A percentile compares a stretch with the other conserved stretches of the same genome.
Conservation (phyloP, 768 basidiomycete genomes). For the Multifurca ochricompacta region DNA sequence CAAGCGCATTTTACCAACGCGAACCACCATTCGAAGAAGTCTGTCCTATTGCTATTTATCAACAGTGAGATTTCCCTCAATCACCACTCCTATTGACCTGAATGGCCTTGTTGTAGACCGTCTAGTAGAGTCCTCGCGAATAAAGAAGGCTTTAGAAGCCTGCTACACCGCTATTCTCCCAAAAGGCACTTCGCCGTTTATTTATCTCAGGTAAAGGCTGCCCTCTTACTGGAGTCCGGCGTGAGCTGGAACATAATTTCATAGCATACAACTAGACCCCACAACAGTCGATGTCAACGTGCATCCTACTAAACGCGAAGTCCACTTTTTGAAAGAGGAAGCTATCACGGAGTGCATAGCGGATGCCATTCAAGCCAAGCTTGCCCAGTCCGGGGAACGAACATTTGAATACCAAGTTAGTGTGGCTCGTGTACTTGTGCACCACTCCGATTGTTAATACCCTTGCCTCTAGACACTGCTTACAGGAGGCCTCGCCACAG, state of each 20-base stretch:
- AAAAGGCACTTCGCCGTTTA: conserved; percentile 83
- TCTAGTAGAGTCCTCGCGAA: conserved; percentile 78
- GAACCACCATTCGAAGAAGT: conserved; percentile 86
- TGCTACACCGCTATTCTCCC: conserved; percentile 81
- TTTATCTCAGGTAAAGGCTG: conserved; percentile 84
- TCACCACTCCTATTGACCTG: not conserved
- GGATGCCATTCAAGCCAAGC: conserved; percentile 67
- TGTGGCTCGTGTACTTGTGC: not conserved
- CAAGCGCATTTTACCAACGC: conserved; percentile 76
- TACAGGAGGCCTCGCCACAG: conserved; percentile 37
- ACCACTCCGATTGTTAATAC: not conserved
- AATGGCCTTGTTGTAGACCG: conserved; percentile 58
- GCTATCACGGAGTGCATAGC: conserved; percentile 70
- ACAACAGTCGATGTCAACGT: conserved; percentile 93
- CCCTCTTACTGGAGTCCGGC: not conserved
- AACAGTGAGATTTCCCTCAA: conserved; percentile 55
- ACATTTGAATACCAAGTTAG: conserved; percentile 66
- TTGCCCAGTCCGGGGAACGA: conserved; percentile 26
- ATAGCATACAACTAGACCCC: conserved; percentile 76
- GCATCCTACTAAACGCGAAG: conserved; percentile 95
- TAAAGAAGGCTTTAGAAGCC: conserved; percentile 81
- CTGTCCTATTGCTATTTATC: conserved; percentile 82
- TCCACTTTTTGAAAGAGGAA: conserved; percentile 91
- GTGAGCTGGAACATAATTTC: not conserved
- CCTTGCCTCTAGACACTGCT: conserved; percentile 45